Conservation (phyloP, 1,284 basidiomycete species). For the Coniophora puteana region DNA sequence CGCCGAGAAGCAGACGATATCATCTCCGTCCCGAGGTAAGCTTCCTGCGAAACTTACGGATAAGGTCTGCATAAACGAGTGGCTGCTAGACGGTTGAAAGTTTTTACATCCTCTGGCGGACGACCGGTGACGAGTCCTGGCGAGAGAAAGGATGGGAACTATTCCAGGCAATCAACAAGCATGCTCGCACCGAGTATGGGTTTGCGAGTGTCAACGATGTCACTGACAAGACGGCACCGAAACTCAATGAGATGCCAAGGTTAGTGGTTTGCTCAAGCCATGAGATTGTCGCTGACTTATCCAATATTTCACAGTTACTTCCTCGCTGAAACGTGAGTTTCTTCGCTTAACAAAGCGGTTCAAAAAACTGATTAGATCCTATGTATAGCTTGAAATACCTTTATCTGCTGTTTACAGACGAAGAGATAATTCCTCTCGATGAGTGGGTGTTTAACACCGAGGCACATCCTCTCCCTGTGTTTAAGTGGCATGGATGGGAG, state of each 20-base stretch:
- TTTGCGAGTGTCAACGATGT: conserved; percentile 42
- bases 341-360: neutral
- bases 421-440: conserved; percentile 46
- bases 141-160: conserved; percentile 58
- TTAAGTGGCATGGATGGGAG: conserved; percentile 38
- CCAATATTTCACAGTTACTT: conserved; percentile 34
- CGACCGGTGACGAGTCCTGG: conserved; percentile 47
- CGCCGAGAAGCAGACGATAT: conserved; percentile 25
- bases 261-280: conserved; percentile 12
- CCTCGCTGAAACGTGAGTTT: conserved; percentile 48
- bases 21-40: conserved; percentile 42
- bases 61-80: neutral
- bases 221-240: conserved; percentile 22
- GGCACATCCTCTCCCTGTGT: conserved; percentile 52
- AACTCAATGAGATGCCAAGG: conserved; percentile 47
- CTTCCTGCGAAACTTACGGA: neutral
- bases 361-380: neutral
- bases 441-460: conserved; percentile 66
- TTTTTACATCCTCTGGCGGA: conserved; percentile 47
- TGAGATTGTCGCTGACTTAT: neutral
- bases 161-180: conserved; percentile 50
- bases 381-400: conserved; percentile 37
- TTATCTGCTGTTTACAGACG: conserved; percentile 38
- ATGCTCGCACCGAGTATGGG: conserved; percentile 35
- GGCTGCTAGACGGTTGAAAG: conserved; percentile 43